phyloP scores from a whole-genome alignment of 2,329 filamentous ascomycete genomes.

The Xylaria sp. region DNA sequence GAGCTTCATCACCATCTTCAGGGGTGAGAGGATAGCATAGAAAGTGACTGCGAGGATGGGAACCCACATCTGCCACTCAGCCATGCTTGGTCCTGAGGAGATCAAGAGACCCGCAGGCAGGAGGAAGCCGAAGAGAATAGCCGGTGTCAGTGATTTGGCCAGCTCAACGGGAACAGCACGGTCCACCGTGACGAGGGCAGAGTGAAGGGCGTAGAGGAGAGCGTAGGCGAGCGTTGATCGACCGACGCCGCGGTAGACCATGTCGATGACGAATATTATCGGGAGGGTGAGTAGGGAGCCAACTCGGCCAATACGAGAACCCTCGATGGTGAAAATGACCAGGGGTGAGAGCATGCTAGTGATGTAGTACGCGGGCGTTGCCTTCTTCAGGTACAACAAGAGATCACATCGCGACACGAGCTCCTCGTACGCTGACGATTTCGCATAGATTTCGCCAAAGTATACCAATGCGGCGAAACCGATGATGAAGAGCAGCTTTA shows the following conservation, averaged over 20 bases:
- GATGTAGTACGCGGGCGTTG: constrained; percentile 18
- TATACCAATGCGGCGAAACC: background rate
- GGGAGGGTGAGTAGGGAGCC: constrained; percentile 16
- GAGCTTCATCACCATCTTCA: background rate
- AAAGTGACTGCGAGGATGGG: constrained; percentile 8
- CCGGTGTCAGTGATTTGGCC: constrained; percentile 18
- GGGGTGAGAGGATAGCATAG: background rate
- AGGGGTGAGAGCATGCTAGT: constrained; percentile 22
- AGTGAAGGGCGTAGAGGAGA: constrained; percentile 7
- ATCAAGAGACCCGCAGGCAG: constrained; percentile 8
- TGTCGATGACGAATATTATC: constrained; percentile 10
- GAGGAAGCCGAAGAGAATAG: constrained; percentile 17
- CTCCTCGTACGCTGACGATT: background rate
- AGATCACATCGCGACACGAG: background rate
- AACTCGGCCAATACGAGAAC: constrained; percentile 20
- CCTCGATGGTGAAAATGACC: constrained; percentile 26
- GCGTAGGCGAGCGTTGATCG: constrained; percentile 15
- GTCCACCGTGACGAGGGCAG: constrained; percentile 9
- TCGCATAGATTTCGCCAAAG: background rate
- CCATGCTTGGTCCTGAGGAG: background rate
- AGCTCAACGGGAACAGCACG: constrained; percentile 13
- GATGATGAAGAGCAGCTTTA: background rate
- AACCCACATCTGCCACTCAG: constrained; percentile 7
- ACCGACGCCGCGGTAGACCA: constrained; percentile 15
- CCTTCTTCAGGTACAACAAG: background rate